Evolutionary conservation across 495 filamentous ascomycete species (phyloP).

Genomic region (Letharia lupina): DNA sequence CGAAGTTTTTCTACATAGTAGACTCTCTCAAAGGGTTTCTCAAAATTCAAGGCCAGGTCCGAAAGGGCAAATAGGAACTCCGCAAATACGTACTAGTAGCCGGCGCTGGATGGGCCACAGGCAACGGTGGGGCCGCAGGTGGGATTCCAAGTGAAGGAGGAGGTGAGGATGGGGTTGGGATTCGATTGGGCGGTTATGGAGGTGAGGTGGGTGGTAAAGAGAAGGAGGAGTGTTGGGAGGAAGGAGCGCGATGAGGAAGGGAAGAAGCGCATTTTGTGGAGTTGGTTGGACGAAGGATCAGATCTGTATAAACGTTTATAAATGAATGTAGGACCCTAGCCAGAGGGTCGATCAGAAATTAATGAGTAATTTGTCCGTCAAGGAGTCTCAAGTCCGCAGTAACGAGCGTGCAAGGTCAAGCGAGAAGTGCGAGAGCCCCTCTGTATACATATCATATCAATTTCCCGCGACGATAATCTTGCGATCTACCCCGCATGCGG

Average conservation of each 20-base stretch:
- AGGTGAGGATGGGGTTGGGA: conserved; percentile 15
- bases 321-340: not conserved
- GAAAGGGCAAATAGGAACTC: not conserved
- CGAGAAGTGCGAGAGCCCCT: not conserved
- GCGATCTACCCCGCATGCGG: conserved; percentile 1
- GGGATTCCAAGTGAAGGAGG: conserved; percentile 23
- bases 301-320: not conserved
- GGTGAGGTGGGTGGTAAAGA: not conserved
- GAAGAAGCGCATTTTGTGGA: not conserved
- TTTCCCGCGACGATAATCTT: not conserved
- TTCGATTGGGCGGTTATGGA: not conserved
- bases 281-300: not conserved
- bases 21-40: not conserved
- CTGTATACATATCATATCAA: not conserved
- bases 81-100: not conserved
- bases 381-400: not conserved
- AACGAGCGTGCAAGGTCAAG: not conserved
- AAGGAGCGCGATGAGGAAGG: not conserved
- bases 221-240: not conserved
- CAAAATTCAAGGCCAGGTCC: not conserved
- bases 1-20: not conserved
- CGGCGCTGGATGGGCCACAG: conserved; percentile 20
- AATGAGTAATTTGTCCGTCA: not conserved
- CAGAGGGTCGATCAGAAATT: not conserved
- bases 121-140: conserved; percentile 16